phyloP scores from a whole-genome alignment of 768 basidiomycete species.

The Russula vinacea region DNA sequence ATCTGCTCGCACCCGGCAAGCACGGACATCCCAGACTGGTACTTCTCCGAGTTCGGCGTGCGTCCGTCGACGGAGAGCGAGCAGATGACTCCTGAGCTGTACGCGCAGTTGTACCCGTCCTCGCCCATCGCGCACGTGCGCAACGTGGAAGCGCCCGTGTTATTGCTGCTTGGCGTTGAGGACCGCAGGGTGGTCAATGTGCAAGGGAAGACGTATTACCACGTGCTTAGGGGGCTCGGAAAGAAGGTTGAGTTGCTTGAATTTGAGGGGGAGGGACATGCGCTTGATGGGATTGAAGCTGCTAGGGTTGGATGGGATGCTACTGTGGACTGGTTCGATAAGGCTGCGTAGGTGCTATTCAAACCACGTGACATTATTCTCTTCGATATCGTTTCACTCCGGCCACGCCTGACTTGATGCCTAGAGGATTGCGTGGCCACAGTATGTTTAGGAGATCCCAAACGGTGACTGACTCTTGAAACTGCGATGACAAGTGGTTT shows the following conservation, averaged over 20 bases:
- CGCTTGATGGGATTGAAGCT: conserved; percentile 34
- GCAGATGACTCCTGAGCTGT: conserved; percentile 29
- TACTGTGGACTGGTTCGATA: conserved; percentile 24
- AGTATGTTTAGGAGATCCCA: no score
- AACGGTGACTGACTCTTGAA: no score
- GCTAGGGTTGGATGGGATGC: conserved; percentile 26
- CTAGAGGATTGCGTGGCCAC: no score
- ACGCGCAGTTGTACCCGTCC: conserved; percentile 25
- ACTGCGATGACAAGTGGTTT: no score
- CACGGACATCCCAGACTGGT: conserved; percentile 42
- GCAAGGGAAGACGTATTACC: conserved; percentile 36
- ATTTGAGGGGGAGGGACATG: conserved; percentile 37
- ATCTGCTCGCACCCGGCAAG: conserved; percentile 32
- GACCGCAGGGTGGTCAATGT: conserved; percentile 38
- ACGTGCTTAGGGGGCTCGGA: conserved; percentile 34
- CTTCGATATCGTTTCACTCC: no score
- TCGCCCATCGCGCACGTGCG: conserved; percentile 36
- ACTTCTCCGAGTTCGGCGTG: conserved; percentile 33
- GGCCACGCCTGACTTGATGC: no score
- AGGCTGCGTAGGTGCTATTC: conserved; percentile 10
- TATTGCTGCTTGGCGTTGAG: conserved; percentile 35
- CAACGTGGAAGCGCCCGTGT: conserved; percentile 34
- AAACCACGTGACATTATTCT: no score
- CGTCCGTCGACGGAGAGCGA: conserved; percentile 18
- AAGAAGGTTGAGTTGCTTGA: conserved; percentile 34